Evolutionary conservation across 352 stramenopile genomes (phyloP).

Genomic region (Phytopythium cucurbitacearum): DNA sequence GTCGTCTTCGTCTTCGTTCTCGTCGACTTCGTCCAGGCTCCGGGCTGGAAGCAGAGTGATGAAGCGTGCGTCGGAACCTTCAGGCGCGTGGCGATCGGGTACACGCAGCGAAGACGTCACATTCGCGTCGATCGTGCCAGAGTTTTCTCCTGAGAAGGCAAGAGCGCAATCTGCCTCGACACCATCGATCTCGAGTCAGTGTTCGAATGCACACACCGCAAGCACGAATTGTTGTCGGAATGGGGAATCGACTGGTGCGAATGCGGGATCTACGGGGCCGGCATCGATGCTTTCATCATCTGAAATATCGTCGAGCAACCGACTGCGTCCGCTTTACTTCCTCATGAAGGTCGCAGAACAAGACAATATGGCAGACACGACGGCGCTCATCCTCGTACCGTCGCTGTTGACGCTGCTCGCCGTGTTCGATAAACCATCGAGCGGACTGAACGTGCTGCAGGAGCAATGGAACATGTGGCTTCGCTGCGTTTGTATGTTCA

Average conservation of each 20-base stretch:
- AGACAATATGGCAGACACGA: conserved; percentile 88
- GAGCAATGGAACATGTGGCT: conserved; percentile 78
- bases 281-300: not conserved
- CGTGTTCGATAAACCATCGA: conserved; percentile 68
- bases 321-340: conserved; percentile 76
- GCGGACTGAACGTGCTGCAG: conserved; percentile 52
- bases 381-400: conserved; percentile 78
- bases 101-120: not conserved
- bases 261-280: not conserved
- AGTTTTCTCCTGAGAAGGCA: not conserved
- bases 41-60: not conserved
- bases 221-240: not conserved
- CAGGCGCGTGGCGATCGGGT: conserved; percentile 1
- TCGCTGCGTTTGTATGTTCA: conserved; percentile 85
- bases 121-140: too few species aligned
- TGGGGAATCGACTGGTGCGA: not conserved
- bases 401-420: conserved; percentile 72
- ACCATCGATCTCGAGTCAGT: not conserved
- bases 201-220: not conserved
- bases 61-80: too few species aligned
- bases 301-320: conserved; percentile 10
- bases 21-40: not conserved
- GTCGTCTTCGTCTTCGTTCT: not conserved
- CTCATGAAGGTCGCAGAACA: conserved; percentile 87
- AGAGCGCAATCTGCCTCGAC: conserved; percentile 1